These are phyloP conservation scores for Ophiocordyceps polyrhachis-furcata DNA, from an alignment of 2,329 filamentous ascomycete genomes.

Conservation along the genomic window DNA sequence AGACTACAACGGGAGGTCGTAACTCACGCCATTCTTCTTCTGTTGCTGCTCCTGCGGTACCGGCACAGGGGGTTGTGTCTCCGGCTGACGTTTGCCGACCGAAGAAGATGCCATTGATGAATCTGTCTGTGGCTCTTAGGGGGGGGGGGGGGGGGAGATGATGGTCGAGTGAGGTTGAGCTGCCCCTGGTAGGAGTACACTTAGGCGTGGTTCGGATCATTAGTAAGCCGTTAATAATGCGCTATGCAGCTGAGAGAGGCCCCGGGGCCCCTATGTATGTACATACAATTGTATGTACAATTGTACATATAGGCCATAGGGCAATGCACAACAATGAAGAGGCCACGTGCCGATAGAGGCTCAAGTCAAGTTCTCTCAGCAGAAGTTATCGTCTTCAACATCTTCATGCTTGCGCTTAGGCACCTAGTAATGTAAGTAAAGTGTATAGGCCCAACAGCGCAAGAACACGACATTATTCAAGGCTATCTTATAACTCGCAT, in stretches of 20 bases:
- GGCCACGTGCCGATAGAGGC: neutral
- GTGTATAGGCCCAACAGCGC: no score
- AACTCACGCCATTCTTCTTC: conserved; percentile 6
- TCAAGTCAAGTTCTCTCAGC: neutral
- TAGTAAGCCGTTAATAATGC: neutral
- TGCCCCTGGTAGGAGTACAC: neutral
- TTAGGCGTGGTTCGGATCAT: neutral
- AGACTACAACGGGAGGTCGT: neutral
- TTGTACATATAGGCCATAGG: no score
- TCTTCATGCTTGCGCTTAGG: no score
- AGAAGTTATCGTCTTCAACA: no score
- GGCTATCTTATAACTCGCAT: no score
- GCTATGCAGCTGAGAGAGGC: no score
- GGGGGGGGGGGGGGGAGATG: neutral
- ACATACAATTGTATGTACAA: no score
- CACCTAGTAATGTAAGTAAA: no score
- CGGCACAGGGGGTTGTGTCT: neutral
- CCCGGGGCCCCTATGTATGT: no score
- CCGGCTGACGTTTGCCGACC: neutral
- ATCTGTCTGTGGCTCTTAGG: neutral
- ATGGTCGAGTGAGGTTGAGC: neutral
- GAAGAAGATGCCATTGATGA: neutral
- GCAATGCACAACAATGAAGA: no score
- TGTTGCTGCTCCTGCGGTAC: neutral
- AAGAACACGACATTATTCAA: no score